A percentile compares a stretch with the other conserved stretches of the same genome.
phyloP scores from a whole-genome alignment of 768 basidiomycete species.

The Glaciozyma antarctica region DNA sequence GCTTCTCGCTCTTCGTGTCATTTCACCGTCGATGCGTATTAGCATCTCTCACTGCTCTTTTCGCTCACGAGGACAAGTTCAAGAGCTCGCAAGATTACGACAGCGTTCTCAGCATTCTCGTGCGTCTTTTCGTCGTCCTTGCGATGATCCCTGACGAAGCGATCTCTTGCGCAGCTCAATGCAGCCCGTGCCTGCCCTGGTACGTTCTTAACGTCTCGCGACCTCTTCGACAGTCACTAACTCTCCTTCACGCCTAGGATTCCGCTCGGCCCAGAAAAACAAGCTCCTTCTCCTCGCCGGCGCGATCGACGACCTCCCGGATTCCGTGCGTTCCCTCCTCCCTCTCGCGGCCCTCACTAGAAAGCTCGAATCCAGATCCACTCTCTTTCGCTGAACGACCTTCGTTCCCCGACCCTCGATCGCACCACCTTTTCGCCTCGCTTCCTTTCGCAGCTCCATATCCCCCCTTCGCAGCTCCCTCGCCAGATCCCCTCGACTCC shows the following conservation, averaged over 20 bases:
- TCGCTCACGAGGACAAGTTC: neutral
- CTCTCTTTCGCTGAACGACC: neutral
- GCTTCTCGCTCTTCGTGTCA: neutral
- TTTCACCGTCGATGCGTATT: neutral
- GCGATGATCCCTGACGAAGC: neutral
- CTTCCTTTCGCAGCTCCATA: no score
- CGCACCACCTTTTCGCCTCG: no score
- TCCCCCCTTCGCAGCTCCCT: no score
- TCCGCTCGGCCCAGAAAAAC: neutral
- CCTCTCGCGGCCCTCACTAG: neutral
- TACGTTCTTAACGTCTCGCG: neutral
- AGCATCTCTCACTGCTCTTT: neutral
- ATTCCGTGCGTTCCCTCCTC: neutral
- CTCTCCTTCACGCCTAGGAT: neutral
- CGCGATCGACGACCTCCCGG: no score
- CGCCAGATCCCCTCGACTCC: no score
- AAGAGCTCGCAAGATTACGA: neutral
- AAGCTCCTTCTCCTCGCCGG: neutral
- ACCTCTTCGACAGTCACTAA: neutral
- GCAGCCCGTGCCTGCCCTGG: neutral
- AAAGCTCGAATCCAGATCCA: neutral
- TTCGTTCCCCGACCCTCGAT: no score
- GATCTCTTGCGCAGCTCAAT: neutral
- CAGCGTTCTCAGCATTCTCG: neutral
- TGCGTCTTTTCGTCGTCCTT: neutral